phyloP scores from a whole-genome alignment of 1,139 yeast genomes.

The Taphrina flavorubra region DNA sequence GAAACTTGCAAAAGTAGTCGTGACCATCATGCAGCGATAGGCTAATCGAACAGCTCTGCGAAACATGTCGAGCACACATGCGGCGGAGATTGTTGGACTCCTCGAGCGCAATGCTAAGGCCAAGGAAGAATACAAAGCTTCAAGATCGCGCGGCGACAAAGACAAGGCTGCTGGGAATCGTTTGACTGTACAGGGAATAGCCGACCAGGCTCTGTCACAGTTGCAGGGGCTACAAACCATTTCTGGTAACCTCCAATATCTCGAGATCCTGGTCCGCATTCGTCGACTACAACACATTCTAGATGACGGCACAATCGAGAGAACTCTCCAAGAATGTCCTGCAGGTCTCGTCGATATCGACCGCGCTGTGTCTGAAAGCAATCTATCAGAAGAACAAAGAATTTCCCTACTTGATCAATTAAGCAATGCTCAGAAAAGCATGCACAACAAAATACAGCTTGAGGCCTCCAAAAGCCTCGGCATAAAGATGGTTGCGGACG shows the following conservation, averaged over 20 bases:
- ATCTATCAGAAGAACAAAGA: not conserved
- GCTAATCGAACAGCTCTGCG: not conserved
- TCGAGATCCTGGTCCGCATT: not conserved
- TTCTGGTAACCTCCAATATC: not conserved
- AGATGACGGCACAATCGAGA: not conserved
- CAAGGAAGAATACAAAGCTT: not conserved
- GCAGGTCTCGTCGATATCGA: not conserved
- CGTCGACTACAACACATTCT: not conserved
- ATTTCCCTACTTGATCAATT: not conserved
- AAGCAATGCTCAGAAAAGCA: not conserved
- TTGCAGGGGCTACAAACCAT: not conserved
- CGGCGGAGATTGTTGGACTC: not conserved
- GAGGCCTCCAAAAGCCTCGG: not conserved
- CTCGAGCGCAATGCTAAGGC: conserved; percentile 3
- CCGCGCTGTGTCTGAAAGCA: not conserved
- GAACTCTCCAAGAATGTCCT: not conserved
- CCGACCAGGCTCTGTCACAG: not conserved
- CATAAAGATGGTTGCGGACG: not conserved
- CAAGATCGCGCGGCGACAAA: not conserved
- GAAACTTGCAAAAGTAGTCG: too few species aligned
- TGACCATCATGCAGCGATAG: not conserved
- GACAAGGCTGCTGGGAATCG: not conserved
- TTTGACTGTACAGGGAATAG: not conserved
- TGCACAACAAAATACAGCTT: not conserved
- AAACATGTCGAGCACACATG: not conserved